These are phyloP conservation scores for Pseudoneurospora amorphoporcata DNA, from an alignment of 495 filamentous ascomycete species.

Conservation along the genomic window DNA sequence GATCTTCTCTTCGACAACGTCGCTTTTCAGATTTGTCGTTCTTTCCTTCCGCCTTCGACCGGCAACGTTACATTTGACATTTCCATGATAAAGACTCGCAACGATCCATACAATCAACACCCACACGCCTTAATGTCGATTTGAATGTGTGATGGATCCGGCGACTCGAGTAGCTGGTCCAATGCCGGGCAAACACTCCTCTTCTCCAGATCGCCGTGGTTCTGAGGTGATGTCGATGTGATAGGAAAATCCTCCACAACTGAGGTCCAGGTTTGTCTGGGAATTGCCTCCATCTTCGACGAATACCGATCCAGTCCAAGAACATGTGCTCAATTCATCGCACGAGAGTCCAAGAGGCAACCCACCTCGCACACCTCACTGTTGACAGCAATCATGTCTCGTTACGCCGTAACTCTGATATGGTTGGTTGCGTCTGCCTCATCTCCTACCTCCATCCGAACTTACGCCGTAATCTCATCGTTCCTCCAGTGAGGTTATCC, in stretches of 20 bases:
- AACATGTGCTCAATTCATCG: background rate
- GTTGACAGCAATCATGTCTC: background rate
- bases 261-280: background rate
- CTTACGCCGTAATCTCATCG: background rate
- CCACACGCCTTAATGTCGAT: background rate
- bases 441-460: background rate
- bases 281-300: background rate
- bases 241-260: background rate
- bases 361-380: background rate
- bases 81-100: background rate
- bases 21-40: background rate
- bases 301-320: background rate
- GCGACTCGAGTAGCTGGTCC: background rate
- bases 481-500: background rate
- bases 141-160: background rate
- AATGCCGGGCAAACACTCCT: background rate
- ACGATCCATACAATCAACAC: background rate
- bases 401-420: background rate
- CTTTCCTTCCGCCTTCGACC: background rate
- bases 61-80: slow-evolving; percentile 19
- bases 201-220: background rate
- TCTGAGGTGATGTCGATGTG: background rate
- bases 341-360: background rate
- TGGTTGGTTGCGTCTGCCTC: background rate
- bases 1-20: background rate